Conservation (phyloP, 345 rosid genomes). For the Garcia nutans region DNA sequence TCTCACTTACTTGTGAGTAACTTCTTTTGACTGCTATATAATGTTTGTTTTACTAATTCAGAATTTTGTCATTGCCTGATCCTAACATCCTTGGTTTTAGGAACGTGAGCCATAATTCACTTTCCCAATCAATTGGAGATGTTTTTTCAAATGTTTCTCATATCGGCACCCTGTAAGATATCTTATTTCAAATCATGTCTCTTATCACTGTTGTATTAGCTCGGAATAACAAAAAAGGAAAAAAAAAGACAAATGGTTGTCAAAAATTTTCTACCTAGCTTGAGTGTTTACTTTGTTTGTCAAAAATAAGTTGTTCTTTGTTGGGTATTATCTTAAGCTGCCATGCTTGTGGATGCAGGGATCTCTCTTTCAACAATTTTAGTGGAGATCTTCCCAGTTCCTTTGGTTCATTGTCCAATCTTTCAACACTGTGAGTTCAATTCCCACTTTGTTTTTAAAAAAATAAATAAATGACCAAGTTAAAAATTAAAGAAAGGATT, state of each 20-base stretch:
- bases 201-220: not conserved
- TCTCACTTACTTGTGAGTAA: slow-evolving; percentile 76
- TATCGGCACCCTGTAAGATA: slow-evolving; percentile 67
- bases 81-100: slow-evolving; percentile 32
- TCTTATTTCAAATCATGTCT: slow-evolving; percentile 15
- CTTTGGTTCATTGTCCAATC: slow-evolving; percentile 59
- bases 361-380: slow-evolving; percentile 88
- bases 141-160: slow-evolving; percentile 52
- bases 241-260: no score
- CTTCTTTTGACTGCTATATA: slow-evolving; percentile 25
- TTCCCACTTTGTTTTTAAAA: slow-evolving; percentile 19
- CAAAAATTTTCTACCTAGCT: not conserved
- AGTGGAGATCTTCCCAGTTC: slow-evolving; percentile 90
- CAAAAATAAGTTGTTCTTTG: not conserved
- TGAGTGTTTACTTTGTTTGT: no score
- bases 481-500: not conserved
- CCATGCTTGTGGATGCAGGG: slow-evolving; percentile 49
- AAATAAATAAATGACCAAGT: not conserved
- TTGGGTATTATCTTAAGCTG: not conserved
- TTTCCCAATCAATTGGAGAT: slow-evolving; percentile 67
- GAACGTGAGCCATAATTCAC: slow-evolving; percentile 80
- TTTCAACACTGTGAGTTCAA: slow-evolving; percentile 73
- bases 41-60: not conserved
- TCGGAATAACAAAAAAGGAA: not conserved
- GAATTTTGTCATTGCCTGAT: slow-evolving; percentile 12